Base-by-base conservation (phyloP, 305 asterid genomes). In the Solanum chacoense region DNA sequence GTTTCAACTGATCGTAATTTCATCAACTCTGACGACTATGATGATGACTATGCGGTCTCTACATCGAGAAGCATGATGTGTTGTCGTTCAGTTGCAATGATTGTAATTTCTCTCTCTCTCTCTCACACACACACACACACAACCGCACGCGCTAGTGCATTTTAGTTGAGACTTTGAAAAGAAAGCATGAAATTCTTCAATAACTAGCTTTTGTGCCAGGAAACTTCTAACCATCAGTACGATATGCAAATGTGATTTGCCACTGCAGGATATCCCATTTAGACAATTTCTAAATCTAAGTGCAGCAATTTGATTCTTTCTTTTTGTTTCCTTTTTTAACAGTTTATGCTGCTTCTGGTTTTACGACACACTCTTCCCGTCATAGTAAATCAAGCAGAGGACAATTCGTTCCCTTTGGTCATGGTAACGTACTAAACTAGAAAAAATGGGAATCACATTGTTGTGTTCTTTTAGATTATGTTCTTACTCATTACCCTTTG, bases 291-390 rank as follows among this genome's bases (percentile, higher is more conserved):
- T 40, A 81, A 42, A n/a, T 80, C 1, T 5, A 80, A 8, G 28
- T 50, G 20, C 1, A 50, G 73, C 73, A 83, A 83, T 83, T 55
- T 83, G 18, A 50, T 84, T 84, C 45, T 6, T 11, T 84, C 50
- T 7, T 55, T 50, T 71, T 34, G 11, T 73, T 75, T 31, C 6
- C 6, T 0, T 20, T 4, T 11, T 84, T 18, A 92, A 90, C 96
- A 98, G 99, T 94, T 95, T 87, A 94, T 95, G 98, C 69, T 95
- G 91, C 98, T 98, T 89, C 92, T 98, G 28, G 93, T 96, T 11
- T 90, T 95, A 90, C 93, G 98, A 90, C 99, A 98, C 84, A 94
- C 97, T 72, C 97, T 97, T 85, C 99, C 99, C 0, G 71, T 95
- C 90, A 90, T 96, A 55, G 94, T 93, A 29, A 93, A 89, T 89